A percentile compares a stretch with the other conserved stretches of the same genome.
Conservation (phyloP, 2,329 filamentous ascomycete genomes). For the Penicillium sp. region DNA sequence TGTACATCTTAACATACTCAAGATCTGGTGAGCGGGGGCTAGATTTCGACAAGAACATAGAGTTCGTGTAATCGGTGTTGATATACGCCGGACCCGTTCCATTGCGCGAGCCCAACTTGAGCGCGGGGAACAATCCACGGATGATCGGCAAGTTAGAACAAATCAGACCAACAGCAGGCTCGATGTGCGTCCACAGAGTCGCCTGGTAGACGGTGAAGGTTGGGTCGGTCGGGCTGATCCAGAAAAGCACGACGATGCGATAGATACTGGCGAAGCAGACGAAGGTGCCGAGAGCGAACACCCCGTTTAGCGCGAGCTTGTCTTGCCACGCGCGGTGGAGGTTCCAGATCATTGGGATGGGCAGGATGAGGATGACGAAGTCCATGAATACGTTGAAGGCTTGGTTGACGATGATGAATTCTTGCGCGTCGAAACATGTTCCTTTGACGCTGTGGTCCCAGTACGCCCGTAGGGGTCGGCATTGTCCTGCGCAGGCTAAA, state of each 20-base stretch:
- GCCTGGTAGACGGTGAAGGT: slow-evolving; percentile 35
- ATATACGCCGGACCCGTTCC: slow-evolving; percentile 23
- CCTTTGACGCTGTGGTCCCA: slow-evolving; percentile 28
- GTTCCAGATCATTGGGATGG: slow-evolving; percentile 35
- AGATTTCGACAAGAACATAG: slow-evolving; percentile 21
- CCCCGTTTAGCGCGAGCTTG: slow-evolving; percentile 33
- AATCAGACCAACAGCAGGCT: slow-evolving; percentile 34
- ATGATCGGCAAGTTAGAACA: slow-evolving; percentile 35
- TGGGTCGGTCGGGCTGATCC: slow-evolving; percentile 25
- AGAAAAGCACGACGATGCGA: slow-evolving; percentile 35
- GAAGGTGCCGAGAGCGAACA: slow-evolving; percentile 31
- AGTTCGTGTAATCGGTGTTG: slow-evolving; percentile 24
- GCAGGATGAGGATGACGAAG: slow-evolving; percentile 30
- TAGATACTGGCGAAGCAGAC: slow-evolving; percentile 38
- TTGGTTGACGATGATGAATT: slow-evolving; percentile 34
- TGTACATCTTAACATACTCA: slow-evolving; percentile 29
- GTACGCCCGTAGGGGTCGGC: slow-evolving; percentile 28
- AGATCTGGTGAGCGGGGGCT: slow-evolving; percentile 24
- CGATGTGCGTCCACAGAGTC: slow-evolving; percentile 35
- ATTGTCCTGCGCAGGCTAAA: slow-evolving; percentile 32
- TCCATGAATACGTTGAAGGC: slow-evolving; percentile 33
- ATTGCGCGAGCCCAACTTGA: slow-evolving; percentile 25
- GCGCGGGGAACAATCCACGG: slow-evolving; percentile 30
- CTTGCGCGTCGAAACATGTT: slow-evolving; percentile 25
- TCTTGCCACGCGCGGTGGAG: slow-evolving; percentile 34